Evolutionary conservation across 2,329 filamentous ascomycete species (phyloP), one percentile per base, ranked within the genome.

Genomic region (Fusarium continuum): DNA sequence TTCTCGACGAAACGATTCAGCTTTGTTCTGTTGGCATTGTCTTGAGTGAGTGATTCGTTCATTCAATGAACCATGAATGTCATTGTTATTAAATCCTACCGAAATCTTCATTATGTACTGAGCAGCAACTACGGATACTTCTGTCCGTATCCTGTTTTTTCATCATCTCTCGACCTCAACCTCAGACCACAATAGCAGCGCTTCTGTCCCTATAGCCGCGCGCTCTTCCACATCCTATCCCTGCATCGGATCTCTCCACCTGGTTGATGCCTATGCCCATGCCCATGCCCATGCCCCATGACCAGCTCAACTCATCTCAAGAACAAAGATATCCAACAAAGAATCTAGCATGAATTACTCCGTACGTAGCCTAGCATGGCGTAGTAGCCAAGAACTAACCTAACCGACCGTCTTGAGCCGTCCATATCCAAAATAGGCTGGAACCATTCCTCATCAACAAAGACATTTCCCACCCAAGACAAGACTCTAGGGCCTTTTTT

Each of bases 191-290:
- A 17, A 26, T 23, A 39, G 28, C 55, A 45, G 55, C 32, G 55
- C 55, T 59, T 59, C 53, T n/a, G n/a, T n/a, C n/a, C n/a, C n/a
- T 51, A 44, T 20, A 58, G 36, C 41, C 56, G 56, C 56, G 56
- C 56, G 56, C 56, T 60, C 47, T 17, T 14, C 26, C 17, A 17
- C 25, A 26, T 20, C 19, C 5, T 17, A 25, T 11, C 29, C 39
- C 28, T 47, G 26, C n/a, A n/a, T n/a, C n/a, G n/a, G n/a, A n/a
- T 31, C 29, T 45, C 25, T 25, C 44, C 50, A 53, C 44, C 32
- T 26, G 16, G n/a, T n/a, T n/a, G n/a, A n/a, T n/a, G n/a, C n/a
- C n/a, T n/a, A n/a, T n/a, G n/a, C n/a, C n/a, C n/a, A n/a, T n/a
- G n/a, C n/a, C n/a, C n/a, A 38, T 45, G 13, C 49, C n/a, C 29